Evolutionary conservation across 2,329 filamentous ascomycete species (phyloP), one percentile per base, ranked within the genome.

Genomic region (Aspergillus udagawae): DNA sequence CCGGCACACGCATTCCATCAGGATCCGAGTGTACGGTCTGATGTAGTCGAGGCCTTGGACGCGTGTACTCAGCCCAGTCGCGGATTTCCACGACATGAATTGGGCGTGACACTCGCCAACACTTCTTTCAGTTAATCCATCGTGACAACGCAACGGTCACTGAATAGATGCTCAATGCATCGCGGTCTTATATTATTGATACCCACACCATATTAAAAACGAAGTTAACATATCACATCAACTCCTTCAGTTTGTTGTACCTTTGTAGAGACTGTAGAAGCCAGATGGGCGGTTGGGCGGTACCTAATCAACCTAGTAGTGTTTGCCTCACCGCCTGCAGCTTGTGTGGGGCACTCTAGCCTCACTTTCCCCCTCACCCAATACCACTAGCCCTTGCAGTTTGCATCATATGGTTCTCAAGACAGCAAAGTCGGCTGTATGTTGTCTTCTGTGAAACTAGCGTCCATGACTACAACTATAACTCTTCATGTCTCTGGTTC

Each of bases 301-400:
- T 35, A 17, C 32, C 14, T 35, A 35, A 7, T 12, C 21, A 25
- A 14, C 3, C 25, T 9, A n/a, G n/a, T 17, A 9, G 28, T 3
- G n/a, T n/a, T 14, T 4, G 20, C 6, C 56, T 63, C 62, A 62
- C 62, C 62, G 61, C 62, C 59, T 25, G 56, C 28, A 53, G 58
- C 60, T 65, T 61, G 62, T 61, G 64, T 65, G 64, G 61, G 61
- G 54, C 60, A 23, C 52, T 53, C 56, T 57, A 54, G 54, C 56
- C 58, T 60, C 60, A 56, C 50, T 55, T 57, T 54, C 47, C 55
- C 55, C 59, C 49, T 61, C 54, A 42, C 41, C 42, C 42, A 44
- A 29, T 49, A 32, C 52, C 47, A 28, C 49, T 27, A 14, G 32
- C 32, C 42, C 28, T 42, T 14, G 21, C 3, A 12, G 21, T 47